These are phyloP conservation scores for Alternaria sp. DNA, from an alignment of 2,329 filamentous ascomycete species.

Conservation along the genomic window DNA sequence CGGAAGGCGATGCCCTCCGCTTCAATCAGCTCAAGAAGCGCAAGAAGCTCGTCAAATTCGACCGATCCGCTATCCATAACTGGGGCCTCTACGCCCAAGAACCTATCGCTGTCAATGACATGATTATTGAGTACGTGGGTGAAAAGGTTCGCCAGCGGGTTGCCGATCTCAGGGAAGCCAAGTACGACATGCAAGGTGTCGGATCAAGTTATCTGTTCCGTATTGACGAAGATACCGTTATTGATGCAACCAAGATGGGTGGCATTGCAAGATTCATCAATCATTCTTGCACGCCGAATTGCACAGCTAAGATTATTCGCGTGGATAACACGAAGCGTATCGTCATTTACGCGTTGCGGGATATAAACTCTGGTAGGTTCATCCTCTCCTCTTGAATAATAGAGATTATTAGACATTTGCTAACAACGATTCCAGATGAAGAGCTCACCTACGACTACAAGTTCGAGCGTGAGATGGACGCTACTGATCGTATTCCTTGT, in stretches of 20 bases:
- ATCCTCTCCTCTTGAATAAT: constrained; percentile 11
- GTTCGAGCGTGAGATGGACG: constrained; percentile 96
- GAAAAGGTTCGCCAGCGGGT: constrained; percentile 97
- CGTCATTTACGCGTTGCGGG: constrained; percentile 96
- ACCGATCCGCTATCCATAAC: constrained; percentile 96
- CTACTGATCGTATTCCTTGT: constrained; percentile 94
- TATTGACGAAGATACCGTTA: constrained; percentile 96
- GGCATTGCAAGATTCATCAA: constrained; percentile 99
- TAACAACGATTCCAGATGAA: constrained; percentile 72
- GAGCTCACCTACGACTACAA: constrained; percentile 99
- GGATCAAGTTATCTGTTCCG: constrained; percentile 97
- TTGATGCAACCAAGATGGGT: constrained; percentile 98
- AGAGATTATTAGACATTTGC: constrained; percentile 4
- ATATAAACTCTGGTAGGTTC: constrained; percentile 91
- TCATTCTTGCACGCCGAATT: constrained; percentile 97
- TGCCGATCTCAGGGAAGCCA: constrained; percentile 91
- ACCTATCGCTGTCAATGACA: constrained; percentile 95
- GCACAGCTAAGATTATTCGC: constrained; percentile 99
- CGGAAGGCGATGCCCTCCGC: constrained; percentile 87
- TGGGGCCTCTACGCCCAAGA: constrained; percentile 99
- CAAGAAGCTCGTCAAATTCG: constrained; percentile 99
- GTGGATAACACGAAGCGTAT: constrained; percentile 98
- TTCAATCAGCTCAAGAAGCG: constrained; percentile 99
- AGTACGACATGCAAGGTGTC: constrained; percentile 94
- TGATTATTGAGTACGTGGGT: constrained; percentile 99